Evolutionary conservation across 371 early-diverging fungal species (phyloP), one percentile per base, ranked within the genome.

Genomic region (Actinomortierella wolfii): DNA sequence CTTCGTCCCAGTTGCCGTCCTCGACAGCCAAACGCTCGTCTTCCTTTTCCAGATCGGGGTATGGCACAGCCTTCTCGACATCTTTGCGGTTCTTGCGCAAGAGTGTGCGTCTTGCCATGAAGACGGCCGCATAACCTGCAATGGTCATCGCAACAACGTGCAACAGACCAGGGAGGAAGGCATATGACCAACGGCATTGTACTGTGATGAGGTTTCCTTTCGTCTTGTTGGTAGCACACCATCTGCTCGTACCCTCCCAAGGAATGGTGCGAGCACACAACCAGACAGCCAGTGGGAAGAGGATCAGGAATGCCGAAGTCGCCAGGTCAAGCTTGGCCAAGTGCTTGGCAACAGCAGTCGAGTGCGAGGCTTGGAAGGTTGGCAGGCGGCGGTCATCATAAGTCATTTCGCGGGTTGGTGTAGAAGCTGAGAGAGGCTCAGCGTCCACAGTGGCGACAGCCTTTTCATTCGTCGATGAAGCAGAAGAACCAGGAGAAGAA

Each of bases 271-370:
- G 71, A 17, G 71, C 71, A 21, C 45, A 46, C 23, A 58, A 61
- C 71, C 71, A 71, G 26, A 52, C 71, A 13, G 71, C 71, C 39
- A 65, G 18, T 26, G 71, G 71, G 2, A 71, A 50, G 28, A 65
- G 51, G 29, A 71, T 51, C 34, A 71, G 34, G 8, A 61, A 47
- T 43, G 49, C 57, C 39, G 71, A 65, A 14, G 58, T 43, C 23
- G 58, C 49, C 20, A 71, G 40, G 13, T 71, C 71, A n/a, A 71
- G 52, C 47, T 56, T 71, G 52, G 71, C 71, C 66, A 61, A 61
- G 14, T 57, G 61, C n/a, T 61, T 65, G 0, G 71, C 54, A 9
- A 65, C 58, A 7, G 61, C 42, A 39, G 57, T 51, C 26, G 66
- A 65, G 47, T 58, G 51, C 1, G 57, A 25, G 45, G 65, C 71